These are phyloP conservation scores for Ceratobasidium sp. DNA, from an alignment of 1,284 basidiomycete genomes.

Conservation along the genomic window DNA sequence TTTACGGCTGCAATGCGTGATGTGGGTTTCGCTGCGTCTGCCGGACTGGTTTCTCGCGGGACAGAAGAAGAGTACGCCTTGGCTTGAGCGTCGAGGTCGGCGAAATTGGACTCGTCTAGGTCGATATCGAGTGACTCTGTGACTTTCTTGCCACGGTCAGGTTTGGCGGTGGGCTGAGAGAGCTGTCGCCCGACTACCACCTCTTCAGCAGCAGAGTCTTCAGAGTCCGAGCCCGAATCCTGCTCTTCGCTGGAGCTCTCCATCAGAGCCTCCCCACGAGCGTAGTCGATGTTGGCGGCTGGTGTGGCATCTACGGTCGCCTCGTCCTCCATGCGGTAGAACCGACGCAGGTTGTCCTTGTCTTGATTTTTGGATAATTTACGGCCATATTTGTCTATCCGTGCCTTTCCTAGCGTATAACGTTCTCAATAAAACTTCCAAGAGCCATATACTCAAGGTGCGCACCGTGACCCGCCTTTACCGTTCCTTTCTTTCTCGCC, in stretches of 20 bases:
- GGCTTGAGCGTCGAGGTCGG: constrained; percentile 79
- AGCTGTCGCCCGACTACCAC: constrained; percentile 48
- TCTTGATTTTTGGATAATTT: constrained; percentile 74
- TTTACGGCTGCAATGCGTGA: constrained; percentile 91
- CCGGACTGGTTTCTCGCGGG: constrained; percentile 55
- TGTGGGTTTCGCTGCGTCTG: constrained; percentile 61
- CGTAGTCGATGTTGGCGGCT: constrained; percentile 71
- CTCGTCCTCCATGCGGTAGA: constrained; percentile 75
- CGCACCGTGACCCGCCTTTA: constrained; percentile 48
- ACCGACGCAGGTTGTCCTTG: constrained; percentile 80
- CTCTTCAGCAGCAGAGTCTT: constrained; percentile 53
- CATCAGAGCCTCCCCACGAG: constrained; percentile 86
- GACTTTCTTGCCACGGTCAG: constrained; percentile 49
- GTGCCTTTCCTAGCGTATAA: constrained; percentile 56
- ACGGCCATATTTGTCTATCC: constrained; percentile 94
- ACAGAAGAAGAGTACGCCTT: constrained; percentile 61
- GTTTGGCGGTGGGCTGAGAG: constrained; percentile 29
- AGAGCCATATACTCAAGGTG: not conserved
- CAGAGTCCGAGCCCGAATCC: constrained; percentile 55
- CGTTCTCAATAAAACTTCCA: constrained; percentile 14
- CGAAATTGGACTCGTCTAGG: constrained; percentile 78
- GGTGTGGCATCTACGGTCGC: constrained; percentile 45
- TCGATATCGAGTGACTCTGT: constrained; percentile 72
- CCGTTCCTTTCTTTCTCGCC: constrained; percentile 56
- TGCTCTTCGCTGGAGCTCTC: constrained; percentile 79